Conservation (phyloP, 352 stramenopile genomes). For the Pythium sukuiense region DNA sequence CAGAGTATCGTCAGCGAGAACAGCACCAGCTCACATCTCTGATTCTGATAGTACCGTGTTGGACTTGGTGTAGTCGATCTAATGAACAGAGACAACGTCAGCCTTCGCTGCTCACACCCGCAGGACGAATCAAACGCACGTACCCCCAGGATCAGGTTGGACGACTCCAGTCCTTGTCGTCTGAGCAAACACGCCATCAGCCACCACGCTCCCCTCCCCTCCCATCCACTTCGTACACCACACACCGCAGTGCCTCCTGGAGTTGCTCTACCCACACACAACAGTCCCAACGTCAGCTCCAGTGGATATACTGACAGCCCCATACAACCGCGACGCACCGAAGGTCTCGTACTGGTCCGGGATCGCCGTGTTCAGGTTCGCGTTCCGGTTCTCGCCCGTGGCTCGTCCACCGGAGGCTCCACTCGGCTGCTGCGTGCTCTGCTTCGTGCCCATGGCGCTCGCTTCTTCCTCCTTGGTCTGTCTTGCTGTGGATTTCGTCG, state of each 20-base stretch:
- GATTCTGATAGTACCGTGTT: slow-evolving; percentile 43
- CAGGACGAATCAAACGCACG: slow-evolving; percentile 12
- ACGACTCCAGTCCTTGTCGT: slow-evolving; percentile 58
- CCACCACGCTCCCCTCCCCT: background rate
- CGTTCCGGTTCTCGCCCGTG: slow-evolving; percentile 8
- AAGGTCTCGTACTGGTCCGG: slow-evolving; percentile 66
- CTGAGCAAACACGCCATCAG: slow-evolving; percentile 20
- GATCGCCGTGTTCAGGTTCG: slow-evolving; percentile 42
- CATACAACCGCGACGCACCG: slow-evolving; percentile 28
- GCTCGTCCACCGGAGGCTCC: background rate
- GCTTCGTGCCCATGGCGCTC: slow-evolving; percentile 2
- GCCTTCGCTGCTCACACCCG: background rate
- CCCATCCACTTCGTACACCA: background rate
- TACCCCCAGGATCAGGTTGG: slow-evolving; percentile 70
- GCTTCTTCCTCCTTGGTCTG: background rate
- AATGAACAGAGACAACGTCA: background rate
- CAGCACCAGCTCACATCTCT: background rate
- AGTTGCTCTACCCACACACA: slow-evolving; percentile 47
- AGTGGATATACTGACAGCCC: background rate
- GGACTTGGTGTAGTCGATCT: slow-evolving; percentile 81
- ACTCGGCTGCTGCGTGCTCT: slow-evolving; percentile 10
- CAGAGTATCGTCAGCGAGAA: background rate
- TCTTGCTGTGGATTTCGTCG: background rate
- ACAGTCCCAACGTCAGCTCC: background rate
- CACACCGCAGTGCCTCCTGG: slow-evolving; percentile 54